phyloP scores from a whole-genome alignment of 2,329 filamentous ascomycete species.

The Diaporthe batatas region DNA sequence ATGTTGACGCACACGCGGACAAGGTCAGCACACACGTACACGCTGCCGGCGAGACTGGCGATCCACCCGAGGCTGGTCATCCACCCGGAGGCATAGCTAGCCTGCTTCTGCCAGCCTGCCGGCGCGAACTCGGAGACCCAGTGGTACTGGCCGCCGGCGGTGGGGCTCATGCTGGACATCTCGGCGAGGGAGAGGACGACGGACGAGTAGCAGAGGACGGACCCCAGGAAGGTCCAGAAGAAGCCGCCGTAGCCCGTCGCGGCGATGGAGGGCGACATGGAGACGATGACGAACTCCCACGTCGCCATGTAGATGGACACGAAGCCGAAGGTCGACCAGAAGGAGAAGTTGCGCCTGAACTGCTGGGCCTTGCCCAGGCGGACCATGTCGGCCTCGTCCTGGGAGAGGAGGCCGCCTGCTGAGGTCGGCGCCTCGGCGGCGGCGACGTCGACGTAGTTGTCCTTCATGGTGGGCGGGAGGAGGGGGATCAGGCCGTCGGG shows the following conservation, averaged over 20 bases:
- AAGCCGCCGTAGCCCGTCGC: conserved; percentile 45
- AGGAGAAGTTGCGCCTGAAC: conserved; percentile 44
- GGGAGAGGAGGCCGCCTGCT: background rate
- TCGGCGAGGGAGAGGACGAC: conserved; percentile 42
- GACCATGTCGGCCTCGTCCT: conserved; percentile 39
- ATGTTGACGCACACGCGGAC: conserved; percentile 37
- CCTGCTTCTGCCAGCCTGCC: conserved; percentile 31
- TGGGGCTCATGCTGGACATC: conserved; percentile 40
- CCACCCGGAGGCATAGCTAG: conserved; percentile 40
- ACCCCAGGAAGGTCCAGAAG: conserved; percentile 46
- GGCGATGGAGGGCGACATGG: conserved; percentile 42
- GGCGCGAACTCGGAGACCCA: conserved; percentile 42
- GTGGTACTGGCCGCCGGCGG: conserved; percentile 41
- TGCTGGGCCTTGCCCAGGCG: conserved; percentile 42
- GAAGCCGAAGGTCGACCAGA: conserved; percentile 45
- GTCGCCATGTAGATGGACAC: conserved; percentile 48
- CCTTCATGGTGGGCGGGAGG: conserved; percentile 17
- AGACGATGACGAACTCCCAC: conserved; percentile 46
- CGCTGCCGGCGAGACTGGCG: conserved; percentile 37
- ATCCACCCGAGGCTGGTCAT: conserved; percentile 41
- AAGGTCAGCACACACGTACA: conserved; percentile 37
- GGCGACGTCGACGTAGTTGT: background rate
- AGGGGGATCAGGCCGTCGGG: background rate
- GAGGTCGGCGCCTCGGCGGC: conserved; percentile 2
- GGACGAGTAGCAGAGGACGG: conserved; percentile 42